Evolutionary conservation across 768 basidiomycete species (phyloP), one percentile per base, ranked within the genome.

Genomic region (Xerocomellus amylosporus): DNA sequence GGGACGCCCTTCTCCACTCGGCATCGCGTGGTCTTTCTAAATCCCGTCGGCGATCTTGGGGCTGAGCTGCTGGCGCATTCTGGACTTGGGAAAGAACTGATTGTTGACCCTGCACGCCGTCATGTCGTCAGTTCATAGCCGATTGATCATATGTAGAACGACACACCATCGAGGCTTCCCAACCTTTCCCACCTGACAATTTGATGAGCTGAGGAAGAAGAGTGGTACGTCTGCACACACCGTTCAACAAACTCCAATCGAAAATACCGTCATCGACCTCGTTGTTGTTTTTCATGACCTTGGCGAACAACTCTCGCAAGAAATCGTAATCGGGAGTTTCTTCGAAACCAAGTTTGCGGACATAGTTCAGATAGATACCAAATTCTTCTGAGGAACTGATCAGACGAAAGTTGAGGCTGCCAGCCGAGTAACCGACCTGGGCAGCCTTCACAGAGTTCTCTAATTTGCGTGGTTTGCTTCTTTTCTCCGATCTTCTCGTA

Each of bases 401-500:
- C 47, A 63, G 50, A 37, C 17, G 34, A 55, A 17, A 22, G 9
- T 56, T 34, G 28, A 46, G 53, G 36, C 20, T 10, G n/a, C 26
- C 46, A 39, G 49, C 28, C 31, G 54, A 45, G 39, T 50, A 37
- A 69, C 80, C 57, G 62, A 93, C 93, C 93, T 46, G 97, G 96
- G 77, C 88, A 94, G 53, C 93, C 91, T 64, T 98, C 97, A 65
- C 88, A 93, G 24, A 99, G 80, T 68, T 99, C 97, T 75, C 93
- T 96, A 72, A 99, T 98, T 8, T 90, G 89, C 28, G 97, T 98
- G 14, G 90, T 90, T 77, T 98, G 97, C 81, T 93, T 99, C 87
- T 99, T 99, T 79, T 99, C 96, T 59, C 96, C 96, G 71, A 99
- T 99, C 81, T 98, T 99, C 80, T 99, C 96, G 76, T 99, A 99